A percentile compares a stretch with the other conserved stretches of the same genome.
Evolutionary conservation across 768 basidiomycete genomes (phyloP).

Genomic region (Gymnopilus dilepis): DNA sequence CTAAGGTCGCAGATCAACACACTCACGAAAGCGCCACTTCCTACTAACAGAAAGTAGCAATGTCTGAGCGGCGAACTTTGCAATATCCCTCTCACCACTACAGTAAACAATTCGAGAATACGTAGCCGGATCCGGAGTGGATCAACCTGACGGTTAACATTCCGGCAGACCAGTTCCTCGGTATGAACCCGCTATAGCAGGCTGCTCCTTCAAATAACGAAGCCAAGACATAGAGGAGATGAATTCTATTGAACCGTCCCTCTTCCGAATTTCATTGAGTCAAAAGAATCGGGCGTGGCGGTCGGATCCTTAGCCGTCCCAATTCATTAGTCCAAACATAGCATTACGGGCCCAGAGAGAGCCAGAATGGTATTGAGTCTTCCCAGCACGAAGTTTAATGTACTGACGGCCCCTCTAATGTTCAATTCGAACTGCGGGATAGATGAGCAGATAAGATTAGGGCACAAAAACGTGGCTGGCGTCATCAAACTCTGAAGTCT

Average conservation of each 20-base stretch:
- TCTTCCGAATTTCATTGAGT: not conserved
- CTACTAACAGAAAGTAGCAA: not conserved
- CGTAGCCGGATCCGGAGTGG: too few relatives aligned
- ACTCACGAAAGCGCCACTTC: not conserved
- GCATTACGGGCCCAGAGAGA: not conserved
- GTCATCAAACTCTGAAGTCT: not conserved
- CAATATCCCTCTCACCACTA: too few relatives aligned
- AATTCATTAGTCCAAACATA: slow-evolving; percentile 6
- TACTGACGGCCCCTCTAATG: not conserved
- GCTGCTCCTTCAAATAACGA: too few relatives aligned
- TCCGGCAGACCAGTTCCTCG: too few relatives aligned
- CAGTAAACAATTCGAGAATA: too few relatives aligned
- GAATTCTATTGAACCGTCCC: not conserved
- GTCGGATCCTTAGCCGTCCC: not conserved
- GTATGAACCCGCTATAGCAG: too few relatives aligned
- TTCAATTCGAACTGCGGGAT: not conserved
- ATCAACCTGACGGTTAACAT: too few relatives aligned
- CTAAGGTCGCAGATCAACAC: not conserved
- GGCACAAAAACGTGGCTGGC: not conserved
- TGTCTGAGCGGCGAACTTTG: too few relatives aligned
- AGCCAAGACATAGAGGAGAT: not conserved
- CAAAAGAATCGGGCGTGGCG: not conserved
- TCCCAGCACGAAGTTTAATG: not conserved
- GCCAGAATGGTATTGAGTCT: not conserved
- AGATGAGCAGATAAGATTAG: not conserved